These are phyloP conservation scores for Cercospora zeina DNA, from an alignment of 2,329 filamentous ascomycete genomes.

Conservation along the genomic window DNA sequence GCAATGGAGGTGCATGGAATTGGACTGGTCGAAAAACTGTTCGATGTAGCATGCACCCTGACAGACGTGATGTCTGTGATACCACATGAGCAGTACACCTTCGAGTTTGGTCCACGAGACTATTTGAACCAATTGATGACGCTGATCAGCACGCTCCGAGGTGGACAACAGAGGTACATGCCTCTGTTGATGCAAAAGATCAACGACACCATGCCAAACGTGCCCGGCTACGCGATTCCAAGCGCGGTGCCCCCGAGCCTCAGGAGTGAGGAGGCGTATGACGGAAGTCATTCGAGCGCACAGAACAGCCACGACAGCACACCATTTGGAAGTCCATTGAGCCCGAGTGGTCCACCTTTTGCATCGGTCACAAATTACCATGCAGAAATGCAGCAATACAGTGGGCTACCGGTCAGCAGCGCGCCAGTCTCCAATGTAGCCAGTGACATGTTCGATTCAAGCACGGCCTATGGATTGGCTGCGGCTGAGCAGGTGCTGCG, in stretches of 20 bases:
- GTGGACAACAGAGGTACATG: constrained; percentile 72
- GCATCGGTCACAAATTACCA: constrained; percentile 5
- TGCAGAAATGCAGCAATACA: constrained; percentile 12
- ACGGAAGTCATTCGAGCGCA: constrained; percentile 35
- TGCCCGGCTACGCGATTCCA: constrained; percentile 34
- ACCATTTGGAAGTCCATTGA: constrained; percentile 37
- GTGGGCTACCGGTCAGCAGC: constrained; percentile 3
- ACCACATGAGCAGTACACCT: constrained; percentile 57
- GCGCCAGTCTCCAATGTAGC: constrained; percentile 2
- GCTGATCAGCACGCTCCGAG: constrained; percentile 68
- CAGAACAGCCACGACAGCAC: constrained; percentile 34
- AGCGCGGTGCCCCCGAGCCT: constrained; percentile 29
- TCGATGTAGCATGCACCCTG: constrained; percentile 72
- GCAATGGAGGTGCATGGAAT: constrained; percentile 74
- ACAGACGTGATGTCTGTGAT: constrained; percentile 69
- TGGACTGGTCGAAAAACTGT: constrained; percentile 77
- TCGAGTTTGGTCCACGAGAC: constrained; percentile 68
- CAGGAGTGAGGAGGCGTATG: constrained; percentile 37
- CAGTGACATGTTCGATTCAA: constrained; percentile 14
- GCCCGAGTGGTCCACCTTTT: constrained; percentile 23
- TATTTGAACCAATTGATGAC: constrained; percentile 69
- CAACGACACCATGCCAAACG: constrained; percentile 54
- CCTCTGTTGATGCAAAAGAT: constrained; percentile 76
- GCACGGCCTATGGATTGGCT: constrained; percentile 4
- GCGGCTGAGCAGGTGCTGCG: constrained; percentile 7